Evolutionary conservation across 192 early-diverging fungal species (phyloP), one percentile per base, ranked within the genome.

Genomic region (Podila minutissima): DNA sequence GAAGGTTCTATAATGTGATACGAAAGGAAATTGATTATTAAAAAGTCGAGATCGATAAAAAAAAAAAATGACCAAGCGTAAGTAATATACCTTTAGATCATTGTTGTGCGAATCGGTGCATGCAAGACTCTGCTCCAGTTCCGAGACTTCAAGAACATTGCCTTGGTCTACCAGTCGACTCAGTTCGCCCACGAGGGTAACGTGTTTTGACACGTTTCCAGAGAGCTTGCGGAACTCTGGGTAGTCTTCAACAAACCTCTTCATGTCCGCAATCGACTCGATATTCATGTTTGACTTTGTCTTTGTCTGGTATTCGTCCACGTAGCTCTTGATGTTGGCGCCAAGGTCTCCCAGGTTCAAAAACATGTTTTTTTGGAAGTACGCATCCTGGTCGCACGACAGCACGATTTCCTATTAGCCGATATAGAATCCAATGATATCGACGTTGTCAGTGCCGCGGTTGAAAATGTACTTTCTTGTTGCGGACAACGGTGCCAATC

Each of bases 181-280:
- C 46, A 98, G 87, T 83, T 99, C 98, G n/a, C 95, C 92, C 26
- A 98, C 96, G n/a, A 99, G 83, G 11, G 98, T 93, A 11, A 99
- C 98, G 83, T 99, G 98, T 72, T 99, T 99, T 19, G 94, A 94
- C 15, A 99, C 98, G 76, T 99, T 99, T 11, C 97, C 97, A 28
- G 93, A 94, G 19, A 99, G 87, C 83, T 97, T 98, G 69, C 95
- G 86, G 74, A 99, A 98, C 71, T 99, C 98, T 8, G 98, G 98
- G 72, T 99, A 99, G 53, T 96, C 95, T 82, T 99, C 97, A 12
- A 99, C 95, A 91, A 99, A 99, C 58, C 93, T 89, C 81, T 99
- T 99, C 98, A 99, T 99, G 72, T 99, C 97, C 10, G 92, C 83
- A 67, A 99, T 98, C 22, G 95, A 96, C 65, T 99, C 95, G 67